A percentile compares a stretch with the other conserved stretches of the same genome.
phyloP scores from a whole-genome alignment of 768 basidiomycete genomes.

The Sarcodon sp. region DNA sequence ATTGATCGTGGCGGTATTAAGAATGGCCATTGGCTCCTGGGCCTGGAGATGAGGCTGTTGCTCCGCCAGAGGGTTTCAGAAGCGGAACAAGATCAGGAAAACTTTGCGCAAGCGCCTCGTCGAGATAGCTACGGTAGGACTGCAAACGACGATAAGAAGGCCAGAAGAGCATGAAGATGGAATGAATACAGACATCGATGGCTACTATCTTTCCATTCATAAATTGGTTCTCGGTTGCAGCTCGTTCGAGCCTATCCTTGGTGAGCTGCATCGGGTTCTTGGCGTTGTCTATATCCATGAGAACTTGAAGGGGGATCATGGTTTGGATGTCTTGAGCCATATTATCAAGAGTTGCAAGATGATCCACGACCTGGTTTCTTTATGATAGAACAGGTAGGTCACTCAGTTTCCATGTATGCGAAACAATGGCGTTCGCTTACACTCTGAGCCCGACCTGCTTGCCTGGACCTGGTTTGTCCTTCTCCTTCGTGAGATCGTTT shows the following conservation, averaged over 20 bases:
- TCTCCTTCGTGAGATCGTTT: slow-evolving; percentile 72
- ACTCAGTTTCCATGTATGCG: background rate
- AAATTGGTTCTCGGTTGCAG: slow-evolving; percentile 83
- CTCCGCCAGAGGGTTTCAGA: background rate
- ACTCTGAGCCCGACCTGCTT: slow-evolving; percentile 73
- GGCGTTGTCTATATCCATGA: slow-evolving; percentile 68
- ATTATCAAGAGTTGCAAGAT: slow-evolving; percentile 54
- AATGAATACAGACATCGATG: slow-evolving; percentile 39
- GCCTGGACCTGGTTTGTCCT: slow-evolving; percentile 47
- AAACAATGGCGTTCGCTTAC: slow-evolving; percentile 24
- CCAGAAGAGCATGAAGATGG: background rate
- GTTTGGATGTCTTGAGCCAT: slow-evolving; percentile 48
- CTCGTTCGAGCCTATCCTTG: slow-evolving; percentile 66
- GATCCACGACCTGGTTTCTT: slow-evolving; percentile 65
- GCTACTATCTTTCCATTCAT: slow-evolving; percentile 84
- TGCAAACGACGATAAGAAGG: slow-evolving; percentile 13
- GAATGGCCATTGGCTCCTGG: no score
- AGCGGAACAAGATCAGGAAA: slow-evolving; percentile 49
- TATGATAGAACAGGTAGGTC: background rate
- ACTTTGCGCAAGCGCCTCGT: slow-evolving; percentile 57
- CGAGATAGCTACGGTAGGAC: slow-evolving; percentile 58
- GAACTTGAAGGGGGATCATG: slow-evolving; percentile 64
- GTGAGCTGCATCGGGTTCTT: slow-evolving; percentile 77
- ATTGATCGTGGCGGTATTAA: background rate
- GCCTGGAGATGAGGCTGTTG: background rate